Conservation (phyloP, 768 basidiomycete species). For the Pluteus cervinus region DNA sequence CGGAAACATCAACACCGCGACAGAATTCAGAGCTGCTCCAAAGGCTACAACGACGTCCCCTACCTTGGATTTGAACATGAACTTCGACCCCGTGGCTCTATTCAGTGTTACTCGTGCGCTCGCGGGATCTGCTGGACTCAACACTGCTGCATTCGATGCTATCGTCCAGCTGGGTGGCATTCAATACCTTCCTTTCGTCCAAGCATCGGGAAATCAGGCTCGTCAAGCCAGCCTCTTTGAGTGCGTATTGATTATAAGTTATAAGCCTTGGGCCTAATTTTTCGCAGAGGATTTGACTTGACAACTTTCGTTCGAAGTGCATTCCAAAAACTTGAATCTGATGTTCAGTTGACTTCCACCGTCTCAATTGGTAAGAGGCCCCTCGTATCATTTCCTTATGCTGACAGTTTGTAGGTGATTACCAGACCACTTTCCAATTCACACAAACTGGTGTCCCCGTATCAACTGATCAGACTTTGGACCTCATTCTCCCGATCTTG, state of each 20-base stretch:
- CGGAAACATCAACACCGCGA: conserved; percentile 51
- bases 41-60: conserved; percentile 55
- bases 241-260: too few species aligned
- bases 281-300: conserved; percentile 52
- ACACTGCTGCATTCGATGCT: conserved; percentile 55
- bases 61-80: conserved; percentile 53
- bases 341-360: conserved; percentile 48
- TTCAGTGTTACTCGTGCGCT: conserved; percentile 68
- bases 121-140: conserved; percentile 56
- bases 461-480: conserved; percentile 52
- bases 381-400: not conserved
- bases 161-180: conserved; percentile 67
- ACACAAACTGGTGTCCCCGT: conserved; percentile 51
- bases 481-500: conserved; percentile 61
- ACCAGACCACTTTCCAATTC: conserved; percentile 56
- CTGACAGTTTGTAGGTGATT: conserved; percentile 41
- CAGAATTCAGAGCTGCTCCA: conserved; percentile 45
- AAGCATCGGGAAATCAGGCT: conserved; percentile 14
- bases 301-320: conserved; percentile 58
- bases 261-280: not conserved
- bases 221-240: conserved; percentile 46
- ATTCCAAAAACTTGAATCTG: conserved; percentile 58
- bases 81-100: conserved; percentile 59
- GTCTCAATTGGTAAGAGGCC: conserved; percentile 47
- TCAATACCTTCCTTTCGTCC: conserved; percentile 40